Conservation (phyloP, 106 monocot species). For the Vanilla planifolia region DNA sequence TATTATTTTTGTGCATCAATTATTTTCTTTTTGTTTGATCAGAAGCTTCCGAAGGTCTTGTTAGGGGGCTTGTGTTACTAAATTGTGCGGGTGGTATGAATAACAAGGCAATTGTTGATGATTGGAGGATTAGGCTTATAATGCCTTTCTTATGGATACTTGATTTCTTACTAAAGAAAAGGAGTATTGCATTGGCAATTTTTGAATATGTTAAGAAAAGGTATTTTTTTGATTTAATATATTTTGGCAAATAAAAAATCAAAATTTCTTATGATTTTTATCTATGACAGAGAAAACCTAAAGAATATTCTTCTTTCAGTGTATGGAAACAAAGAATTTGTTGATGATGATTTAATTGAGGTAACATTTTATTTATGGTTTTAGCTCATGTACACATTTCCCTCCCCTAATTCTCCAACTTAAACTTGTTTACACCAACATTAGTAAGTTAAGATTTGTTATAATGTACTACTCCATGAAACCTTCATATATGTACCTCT, state of each 20-base stretch:
- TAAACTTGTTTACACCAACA: too few relatives aligned
- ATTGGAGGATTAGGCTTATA: slow-evolving; percentile 89
- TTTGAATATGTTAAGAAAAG: slow-evolving; percentile 81
- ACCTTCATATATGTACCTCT: too few relatives aligned
- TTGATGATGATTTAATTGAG: slow-evolving; percentile 87
- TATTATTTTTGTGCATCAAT: neutral
- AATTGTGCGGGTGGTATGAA: slow-evolving; percentile 99
- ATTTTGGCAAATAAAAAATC: neutral
- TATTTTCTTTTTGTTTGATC: neutral
- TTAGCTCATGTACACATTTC: too few relatives aligned
- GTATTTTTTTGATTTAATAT: slow-evolving; percentile 17
- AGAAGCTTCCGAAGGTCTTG: slow-evolving; percentile 55
- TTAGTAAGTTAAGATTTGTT: too few relatives aligned
- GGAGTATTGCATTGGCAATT: slow-evolving; percentile 62
- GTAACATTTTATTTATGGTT: slow-evolving; percentile 18
- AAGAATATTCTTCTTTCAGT: slow-evolving; percentile 79
- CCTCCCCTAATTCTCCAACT: too few relatives aligned
- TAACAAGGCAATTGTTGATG: slow-evolving; percentile 95
- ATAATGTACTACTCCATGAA: too few relatives aligned
- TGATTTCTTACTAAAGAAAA: slow-evolving; percentile 76
- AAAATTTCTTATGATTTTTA: slow-evolving; percentile 6
- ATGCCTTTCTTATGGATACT: slow-evolving; percentile 75
- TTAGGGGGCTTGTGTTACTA: slow-evolving; percentile 80
- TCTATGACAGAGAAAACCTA: slow-evolving; percentile 63
- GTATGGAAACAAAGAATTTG: slow-evolving; percentile 90